Base-by-base conservation (phyloP, 2,329 filamentous ascomycete species). In the Lachnellula subtilissima region DNA sequence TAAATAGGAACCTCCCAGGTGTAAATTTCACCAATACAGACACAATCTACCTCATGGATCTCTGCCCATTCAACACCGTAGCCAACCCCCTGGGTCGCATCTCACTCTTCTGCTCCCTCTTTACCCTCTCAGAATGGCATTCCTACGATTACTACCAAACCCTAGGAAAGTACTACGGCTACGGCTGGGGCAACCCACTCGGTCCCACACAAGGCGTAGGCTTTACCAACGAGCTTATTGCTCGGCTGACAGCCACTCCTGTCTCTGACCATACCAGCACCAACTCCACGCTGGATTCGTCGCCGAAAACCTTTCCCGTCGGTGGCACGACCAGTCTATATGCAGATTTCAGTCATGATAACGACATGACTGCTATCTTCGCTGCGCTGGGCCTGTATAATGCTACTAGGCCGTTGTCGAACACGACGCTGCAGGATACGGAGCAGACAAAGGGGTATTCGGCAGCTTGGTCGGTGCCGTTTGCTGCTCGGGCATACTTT, bases 331-430 rank as follows among this genome's bases (percentile, higher is more conserved):
- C 75, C 45, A 74, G 74, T 11, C 73, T 96, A 1, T 97, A 95
- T 67, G 91, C 90, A 0, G 92, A 97, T 72, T 96, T 97, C 69
- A 89, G 86, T 60, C 92, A 97, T 72, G 92, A 97, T 72, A 96
- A 95, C 70, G 85, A 88, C 68, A 91, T 97, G 84, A 83, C 82
- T 32, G 80, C 81, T 7, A 83, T 95, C 6, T 88, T 88, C 68
- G 84, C 84, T 5, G 90, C 91, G 0, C 69, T 97, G 61, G 89
- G 91, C 0, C 74, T 96, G 25, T 96, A 91, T 73, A 88, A 91
- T 63, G 73, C 72, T 45, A 89, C 84, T 0, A 66, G 69, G 14
- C 75, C 78, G 11, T 73, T 87, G 23, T 77, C 80, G 2, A 78
- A 77, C 23, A 75, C 74, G 3, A 75, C 75, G 6, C 71, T 83